Conservation (phyloP, 2,329 filamentous ascomycete species). For the Aspergillus pseudoglaucus region DNA sequence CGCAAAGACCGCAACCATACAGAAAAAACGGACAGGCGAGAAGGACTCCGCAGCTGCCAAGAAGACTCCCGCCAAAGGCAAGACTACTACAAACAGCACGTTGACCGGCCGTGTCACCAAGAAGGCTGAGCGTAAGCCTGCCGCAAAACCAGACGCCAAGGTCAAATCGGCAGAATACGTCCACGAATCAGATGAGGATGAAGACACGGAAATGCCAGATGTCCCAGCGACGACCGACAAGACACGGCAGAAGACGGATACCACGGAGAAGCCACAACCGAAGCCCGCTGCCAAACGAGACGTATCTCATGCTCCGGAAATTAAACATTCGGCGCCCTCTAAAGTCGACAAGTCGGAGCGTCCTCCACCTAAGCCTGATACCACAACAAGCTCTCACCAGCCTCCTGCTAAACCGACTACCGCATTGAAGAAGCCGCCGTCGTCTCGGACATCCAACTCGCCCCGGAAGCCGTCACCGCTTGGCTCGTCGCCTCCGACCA, state of each 20-base stretch:
- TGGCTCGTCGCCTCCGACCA: conserved; percentile 55
- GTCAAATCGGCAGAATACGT: conserved; percentile 51
- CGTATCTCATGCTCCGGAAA: conserved; percentile 15
- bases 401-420: conserved; percentile 6
- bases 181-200: conserved; percentile 46
- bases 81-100: conserved; percentile 46
- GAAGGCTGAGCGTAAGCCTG: conserved; percentile 38
- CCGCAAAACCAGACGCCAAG: conserved; percentile 36
- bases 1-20: conserved; percentile 20
- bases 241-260: conserved; percentile 10
- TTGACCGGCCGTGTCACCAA: conserved; percentile 38
- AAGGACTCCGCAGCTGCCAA: conserved; percentile 40
- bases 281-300: conserved; percentile 12
- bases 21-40: conserved; percentile 35
- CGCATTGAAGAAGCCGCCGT: conserved; percentile 28
- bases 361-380: conserved; percentile 17
- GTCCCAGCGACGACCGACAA: conserved; percentile 15
- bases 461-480: conserved; percentile 58
- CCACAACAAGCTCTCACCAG: background rate
- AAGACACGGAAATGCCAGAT: conserved; percentile 39
- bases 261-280: conserved; percentile 11
- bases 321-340: conserved; percentile 16
- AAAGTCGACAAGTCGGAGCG: conserved; percentile 19
- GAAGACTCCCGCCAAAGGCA: conserved; percentile 31
- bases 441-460: conserved; percentile 40